Evolutionary conservation across 164 flowering plant species (phyloP), one percentile per base, ranked within the genome.

Genomic region (Vitis cinerea): DNA sequence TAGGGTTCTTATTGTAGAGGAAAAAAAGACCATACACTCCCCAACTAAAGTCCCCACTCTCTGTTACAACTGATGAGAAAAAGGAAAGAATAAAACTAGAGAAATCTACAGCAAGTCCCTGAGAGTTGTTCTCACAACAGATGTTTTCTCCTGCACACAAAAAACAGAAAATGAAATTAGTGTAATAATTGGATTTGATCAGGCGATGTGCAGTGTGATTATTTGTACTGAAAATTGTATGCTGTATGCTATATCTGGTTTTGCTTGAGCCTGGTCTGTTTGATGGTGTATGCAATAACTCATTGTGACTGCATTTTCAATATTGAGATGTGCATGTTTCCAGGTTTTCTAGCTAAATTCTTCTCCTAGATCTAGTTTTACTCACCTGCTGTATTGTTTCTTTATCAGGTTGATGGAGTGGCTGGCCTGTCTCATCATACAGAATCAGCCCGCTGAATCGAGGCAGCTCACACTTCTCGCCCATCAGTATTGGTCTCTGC

Each of bases 401-500:
- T 15, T 50, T 49, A 0, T 23, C 44, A 3, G 73, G 48, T 6
- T 67, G 71, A 59, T 71, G 64, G 48, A 85, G 78, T 10, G 84
- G 87, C 49, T 64, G 75, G 9, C 98, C 88, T 66, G 74, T 76
- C 56, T 85, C 85, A 61, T 87, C 88, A 65, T 87, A 92, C 54
- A 89, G 81, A 62, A 92, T 92, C 29, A 89, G 88, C 16, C 98
- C 98, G 63, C 96, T 93, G 74, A 86, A 91, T 64, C 85, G 80
- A 1, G 97, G 97, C n/a, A 93, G 75, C 85, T 90, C 88, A 55
- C 97, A 91, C 65, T 82, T 86, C 79, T 83, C 97, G 3, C 92
- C 92, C 90, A 91, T 91, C 8, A 93, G 81, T 56, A 93, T 93
- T 0, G 94, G 95, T 75, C 91, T 81, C 71, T 93, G 92, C 98